Evolutionary conservation across 495 filamentous ascomycete genomes (phyloP), one percentile per base, ranked within the genome.

Genomic region (Acidiella bohemica): DNA sequence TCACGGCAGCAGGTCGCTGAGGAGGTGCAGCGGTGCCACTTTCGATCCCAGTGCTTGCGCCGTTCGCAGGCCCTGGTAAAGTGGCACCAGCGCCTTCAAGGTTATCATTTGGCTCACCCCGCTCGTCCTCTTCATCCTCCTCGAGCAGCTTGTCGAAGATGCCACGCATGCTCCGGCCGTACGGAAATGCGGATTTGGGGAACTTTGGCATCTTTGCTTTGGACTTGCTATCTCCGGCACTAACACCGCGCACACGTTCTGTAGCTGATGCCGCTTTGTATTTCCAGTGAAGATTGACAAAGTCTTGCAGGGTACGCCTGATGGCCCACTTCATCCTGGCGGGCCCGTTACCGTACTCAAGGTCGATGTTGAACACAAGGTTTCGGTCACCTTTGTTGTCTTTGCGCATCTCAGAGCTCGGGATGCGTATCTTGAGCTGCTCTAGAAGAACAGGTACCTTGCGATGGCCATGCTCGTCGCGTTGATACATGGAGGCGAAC

Each of bases 321-420:
- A 97, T 85, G 35, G 84, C 77, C 90, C 90, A 97, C 52, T 87
- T 88, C 90, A 97, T 95, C 38, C 90, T 70, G 19, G 85, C 93
- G 41, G 88, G 73, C 3, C 90, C 90, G 53, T 80, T 94, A 4
- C 90, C 90, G 60, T 97, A 97, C 58, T 97, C 90, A 26, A 97
- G 61, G 43, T 93, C 84, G 35, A 97, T 87, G 18, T 80, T 75
- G 55, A 97, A 93, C 4, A 85, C 69, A 47, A 80, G 68, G 59
- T 95, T 90, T 18, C 85, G 71, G 57, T 87, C 83, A 44, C 75
- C 78, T 16, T 75, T 63, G 14, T 69, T 54, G 21, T 47, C 56
- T 12, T 61, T 72, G 26, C 73, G 68, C n/a, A 72, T 72, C 4
- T 58, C 53, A 53, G 81, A 90, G 51, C 93, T 84, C 11, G 71